A percentile compares a stretch with the other conserved stretches of the same genome.
Conservation (phyloP, 805 yeast genomes). For the Jamesozyma rosinii region DNA sequence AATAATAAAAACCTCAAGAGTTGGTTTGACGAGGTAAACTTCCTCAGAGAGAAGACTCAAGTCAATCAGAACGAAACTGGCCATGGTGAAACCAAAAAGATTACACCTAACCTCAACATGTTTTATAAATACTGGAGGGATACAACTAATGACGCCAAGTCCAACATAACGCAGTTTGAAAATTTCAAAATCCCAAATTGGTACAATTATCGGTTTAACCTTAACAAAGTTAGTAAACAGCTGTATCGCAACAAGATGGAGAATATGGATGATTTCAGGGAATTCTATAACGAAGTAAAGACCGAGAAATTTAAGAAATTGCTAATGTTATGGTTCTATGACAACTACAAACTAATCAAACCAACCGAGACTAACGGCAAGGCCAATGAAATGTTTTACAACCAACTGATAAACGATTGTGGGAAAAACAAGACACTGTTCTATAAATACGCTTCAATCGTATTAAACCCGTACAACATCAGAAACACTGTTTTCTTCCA, state of each 20-base stretch:
- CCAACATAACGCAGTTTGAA: slow-evolving; percentile 12
- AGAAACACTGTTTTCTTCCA: slow-evolving; percentile 13
- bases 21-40: slow-evolving; percentile 8
- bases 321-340: slow-evolving; percentile 24
- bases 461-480: slow-evolving; percentile 14
- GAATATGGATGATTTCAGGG: slow-evolving; percentile 18
- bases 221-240: slow-evolving; percentile 13
- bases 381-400: slow-evolving; percentile 15
- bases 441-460: slow-evolving; percentile 18
- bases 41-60: neutral
- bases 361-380: neutral
- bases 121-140: slow-evolving; percentile 23
- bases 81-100: neutral
- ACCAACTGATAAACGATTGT: slow-evolving; percentile 16
- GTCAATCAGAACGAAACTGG: neutral
- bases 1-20: neutral
- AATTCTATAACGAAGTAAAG: slow-evolving; percentile 14
- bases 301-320: slow-evolving; percentile 13
- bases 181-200: slow-evolving; percentile 24
- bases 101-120: slow-evolving; percentile 5
- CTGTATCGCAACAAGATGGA: slow-evolving; percentile 18
- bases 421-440: slow-evolving; percentile 13
- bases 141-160: slow-evolving; percentile 9
- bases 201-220: slow-evolving; percentile 16
- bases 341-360: slow-evolving; percentile 15